These are phyloP conservation scores for Persicaria tinctoria DNA, from an alignment of 148 eudicot species.

Conservation along the genomic window DNA sequence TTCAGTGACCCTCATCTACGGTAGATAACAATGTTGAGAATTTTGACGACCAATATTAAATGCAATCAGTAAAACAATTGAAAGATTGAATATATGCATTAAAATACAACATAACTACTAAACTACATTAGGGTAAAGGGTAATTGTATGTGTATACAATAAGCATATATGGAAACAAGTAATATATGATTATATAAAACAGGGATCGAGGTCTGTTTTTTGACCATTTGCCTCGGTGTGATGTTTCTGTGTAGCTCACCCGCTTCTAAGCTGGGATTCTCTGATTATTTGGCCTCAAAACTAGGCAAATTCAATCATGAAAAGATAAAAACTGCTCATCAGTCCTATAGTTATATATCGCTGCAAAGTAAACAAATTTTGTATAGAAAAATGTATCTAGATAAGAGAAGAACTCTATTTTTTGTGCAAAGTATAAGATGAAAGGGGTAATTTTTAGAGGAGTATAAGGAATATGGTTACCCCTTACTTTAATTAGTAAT, in stretches of 20 bases:
- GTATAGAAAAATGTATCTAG: too few species aligned
- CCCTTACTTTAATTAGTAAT: too few species aligned
- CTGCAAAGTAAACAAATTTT: too few species aligned
- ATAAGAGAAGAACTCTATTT: too few species aligned
- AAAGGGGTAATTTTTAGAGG: too few species aligned
- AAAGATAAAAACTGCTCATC: neutral
- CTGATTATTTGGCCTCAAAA: neutral
- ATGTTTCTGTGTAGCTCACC: neutral
- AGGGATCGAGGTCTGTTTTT: neutral
- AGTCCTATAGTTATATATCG: too few species aligned
- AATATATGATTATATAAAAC: neutral
- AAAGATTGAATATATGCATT: too few species aligned
- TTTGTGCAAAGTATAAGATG: too few species aligned
- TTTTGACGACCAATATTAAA: neutral
- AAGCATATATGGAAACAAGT: neutral
- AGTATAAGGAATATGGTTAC: too few species aligned
- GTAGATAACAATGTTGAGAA: slow-evolving; percentile 4
- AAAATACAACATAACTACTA: too few species aligned
- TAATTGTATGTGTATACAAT: neutral
- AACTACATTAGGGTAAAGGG: too few species aligned
- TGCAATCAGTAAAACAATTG: neutral
- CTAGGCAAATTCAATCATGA: neutral
- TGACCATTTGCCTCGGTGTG: neutral
- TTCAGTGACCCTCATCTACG: neutral
- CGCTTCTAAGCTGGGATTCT: neutral